A percentile compares a stretch with the other conserved stretches of the same genome.
These are phyloP conservation scores for Dothideomycetes sp. DNA, from an alignment of 2,329 filamentous ascomycete genomes.

Conservation along the genomic window DNA sequence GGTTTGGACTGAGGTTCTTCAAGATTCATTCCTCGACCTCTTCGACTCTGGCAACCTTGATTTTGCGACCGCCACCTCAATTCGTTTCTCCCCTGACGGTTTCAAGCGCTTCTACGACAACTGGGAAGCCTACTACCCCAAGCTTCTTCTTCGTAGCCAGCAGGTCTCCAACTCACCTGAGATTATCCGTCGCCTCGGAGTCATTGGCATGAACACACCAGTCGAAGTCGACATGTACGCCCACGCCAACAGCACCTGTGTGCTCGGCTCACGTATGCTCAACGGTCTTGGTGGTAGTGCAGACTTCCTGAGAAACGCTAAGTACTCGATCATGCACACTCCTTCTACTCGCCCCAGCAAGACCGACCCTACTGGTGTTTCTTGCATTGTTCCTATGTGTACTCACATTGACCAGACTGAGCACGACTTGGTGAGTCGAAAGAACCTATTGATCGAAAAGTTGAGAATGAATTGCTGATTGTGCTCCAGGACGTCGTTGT, in stretches of 20 bases:
- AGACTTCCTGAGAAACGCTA: constrained; percentile 68
- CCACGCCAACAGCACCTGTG: constrained; percentile 82
- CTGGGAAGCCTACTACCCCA: constrained; percentile 71
- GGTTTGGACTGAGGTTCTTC: constrained; percentile 89
- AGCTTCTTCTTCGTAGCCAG: constrained; percentile 79
- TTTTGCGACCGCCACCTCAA: constrained; percentile 82
- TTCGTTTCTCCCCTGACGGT: constrained; percentile 82
- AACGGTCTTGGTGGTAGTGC: constrained; percentile 76
- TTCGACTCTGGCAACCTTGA: constrained; percentile 82
- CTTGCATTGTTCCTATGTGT: constrained; percentile 87
- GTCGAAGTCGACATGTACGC: constrained; percentile 93
- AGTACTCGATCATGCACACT: constrained; percentile 92
- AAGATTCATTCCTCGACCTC: constrained; percentile 86
- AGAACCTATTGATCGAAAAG: too few relatives aligned
- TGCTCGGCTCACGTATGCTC: constrained; percentile 80
- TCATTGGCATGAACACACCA: constrained; percentile 92
- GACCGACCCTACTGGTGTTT: constrained; percentile 71
- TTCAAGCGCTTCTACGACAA: constrained; percentile 85
- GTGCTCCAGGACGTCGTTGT: constrained; percentile 68
- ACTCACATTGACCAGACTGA: constrained; percentile 90
- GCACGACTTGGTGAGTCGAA: constrained; percentile 58
- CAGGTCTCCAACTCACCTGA: constrained; percentile 83
- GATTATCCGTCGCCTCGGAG: constrained; percentile 76
- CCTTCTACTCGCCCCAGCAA: constrained; percentile 72
- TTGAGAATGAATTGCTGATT: too few relatives aligned